Percentiles rank a stretch among this genome's conserved stretches.
phyloP scores from a whole-genome alignment of 441 rosid genomes.

The Jatropha podagrica region DNA sequence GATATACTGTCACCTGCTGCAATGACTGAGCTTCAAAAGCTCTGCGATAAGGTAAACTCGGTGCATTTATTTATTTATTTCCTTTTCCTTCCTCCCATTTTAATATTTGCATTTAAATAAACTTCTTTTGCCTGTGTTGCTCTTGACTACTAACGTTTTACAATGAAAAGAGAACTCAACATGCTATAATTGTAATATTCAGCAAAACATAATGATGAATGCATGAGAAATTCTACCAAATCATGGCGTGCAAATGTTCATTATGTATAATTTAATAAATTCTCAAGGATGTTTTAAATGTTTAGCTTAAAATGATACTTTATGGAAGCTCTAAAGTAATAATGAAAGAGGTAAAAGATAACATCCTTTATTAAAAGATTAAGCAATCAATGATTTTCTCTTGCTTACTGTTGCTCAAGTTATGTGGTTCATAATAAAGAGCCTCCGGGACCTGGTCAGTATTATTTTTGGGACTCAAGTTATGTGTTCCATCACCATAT shows the following conservation, averaged over 20 bases:
- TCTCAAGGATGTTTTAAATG: not conserved
- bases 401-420: not conserved
- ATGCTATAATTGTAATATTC: not conserved
- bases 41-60: slow-evolving; percentile 85
- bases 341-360: not conserved
- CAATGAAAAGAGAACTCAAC: not conserved
- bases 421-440: not conserved
- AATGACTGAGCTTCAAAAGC: slow-evolving; percentile 94
- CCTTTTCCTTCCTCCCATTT: slow-evolving; percentile 1
- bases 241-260: not conserved
- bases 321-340: not conserved
- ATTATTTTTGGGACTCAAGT: not conserved
- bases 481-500: no score
- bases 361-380: not conserved
- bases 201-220: not conserved
- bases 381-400: not conserved
- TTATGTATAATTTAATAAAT: not conserved
- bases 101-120: not conserved
- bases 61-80: slow-evolving; percentile 9
- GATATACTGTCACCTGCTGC: slow-evolving; percentile 93
- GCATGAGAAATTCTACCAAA: not conserved
- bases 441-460: not conserved
- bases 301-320: not conserved
- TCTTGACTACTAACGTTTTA: no score
- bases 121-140: not conserved